A percentile compares a stretch with the other conserved stretches of the same genome.
phyloP scores from a whole-genome alignment of 2,329 filamentous ascomycete species.

The Phialophora macrospora region DNA sequence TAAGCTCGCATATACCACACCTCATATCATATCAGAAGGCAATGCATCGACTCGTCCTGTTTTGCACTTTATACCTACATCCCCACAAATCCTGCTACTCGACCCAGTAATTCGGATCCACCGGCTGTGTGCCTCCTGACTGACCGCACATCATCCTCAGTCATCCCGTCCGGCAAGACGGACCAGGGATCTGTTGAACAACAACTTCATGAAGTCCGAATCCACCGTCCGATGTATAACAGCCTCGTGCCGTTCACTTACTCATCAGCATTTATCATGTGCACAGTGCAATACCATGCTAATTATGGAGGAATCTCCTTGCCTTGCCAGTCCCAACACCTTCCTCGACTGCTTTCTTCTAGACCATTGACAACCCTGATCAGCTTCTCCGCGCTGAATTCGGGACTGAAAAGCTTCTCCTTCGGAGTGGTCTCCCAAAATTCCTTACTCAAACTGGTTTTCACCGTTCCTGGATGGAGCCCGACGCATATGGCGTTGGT shows the following conservation, averaged over 20 bases:
- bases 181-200: background rate
- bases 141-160: background rate
- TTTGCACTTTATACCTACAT: background rate
- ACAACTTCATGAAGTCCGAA: background rate
- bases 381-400: constrained; percentile 69
- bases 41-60: background rate
- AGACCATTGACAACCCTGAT: constrained; percentile 61
- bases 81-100: background rate
- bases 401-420: constrained; percentile 68
- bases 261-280: constrained; percentile 12
- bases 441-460: constrained; percentile 71
- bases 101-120: constrained; percentile 2
- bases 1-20: constrained; percentile 19
- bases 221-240: background rate
- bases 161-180: constrained; percentile 2
- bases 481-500: constrained; percentile 69
- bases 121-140: constrained; percentile 7
- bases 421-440: constrained; percentile 70
- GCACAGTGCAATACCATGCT: background rate
- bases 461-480: constrained; percentile 81
- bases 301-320: constrained; percentile 35
- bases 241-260: constrained; percentile 18
- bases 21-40: constrained; percentile 4
- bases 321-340: constrained; percentile 39
- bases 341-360: constrained; percentile 58